These are phyloP conservation scores for Dioscorea zingiberensis DNA, from an alignment of 106 monocot species.

Conservation along the genomic window DNA sequence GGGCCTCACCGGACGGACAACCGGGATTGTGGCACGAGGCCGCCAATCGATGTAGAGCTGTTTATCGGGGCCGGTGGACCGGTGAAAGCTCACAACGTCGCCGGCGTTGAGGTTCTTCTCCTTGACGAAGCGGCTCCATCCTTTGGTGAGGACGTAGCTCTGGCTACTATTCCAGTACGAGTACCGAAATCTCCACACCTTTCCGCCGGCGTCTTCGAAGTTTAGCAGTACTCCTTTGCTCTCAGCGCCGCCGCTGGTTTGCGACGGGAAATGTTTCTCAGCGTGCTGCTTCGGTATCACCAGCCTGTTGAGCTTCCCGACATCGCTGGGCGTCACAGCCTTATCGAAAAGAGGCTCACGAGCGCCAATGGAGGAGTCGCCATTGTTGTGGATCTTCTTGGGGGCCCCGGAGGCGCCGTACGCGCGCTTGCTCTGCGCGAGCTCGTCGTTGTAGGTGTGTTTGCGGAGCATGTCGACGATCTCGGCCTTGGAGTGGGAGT, in stretches of 20 bases:
- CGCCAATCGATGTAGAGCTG: constrained; percentile 40
- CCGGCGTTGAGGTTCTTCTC: constrained; percentile 67
- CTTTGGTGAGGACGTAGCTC: constrained; percentile 92
- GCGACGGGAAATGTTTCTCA: constrained; percentile 67
- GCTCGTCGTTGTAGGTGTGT: constrained; percentile 84
- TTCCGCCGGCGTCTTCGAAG: constrained; percentile 64
- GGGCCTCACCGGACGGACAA: not conserved
- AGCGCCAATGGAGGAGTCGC: not conserved
- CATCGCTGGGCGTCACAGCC: constrained; percentile 75
- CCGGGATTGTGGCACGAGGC: not conserved
- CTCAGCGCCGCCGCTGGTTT: constrained; percentile 6
- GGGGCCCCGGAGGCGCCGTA: not conserved
- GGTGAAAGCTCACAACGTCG: constrained; percentile 33
- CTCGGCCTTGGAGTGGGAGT: constrained; percentile 67
- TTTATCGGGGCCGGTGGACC: constrained; percentile 22
- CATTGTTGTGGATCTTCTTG: constrained; percentile 6
- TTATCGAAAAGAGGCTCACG: constrained; percentile 66
- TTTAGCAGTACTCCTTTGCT: constrained; percentile 38
- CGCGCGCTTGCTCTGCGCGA: constrained; percentile 35
- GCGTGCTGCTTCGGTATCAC: constrained; percentile 95
- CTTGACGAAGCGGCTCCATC: constrained; percentile 92
- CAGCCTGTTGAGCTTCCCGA: constrained; percentile 76
- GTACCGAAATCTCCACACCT: constrained; percentile 80
- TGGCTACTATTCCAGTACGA: constrained; percentile 97
- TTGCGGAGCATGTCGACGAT: constrained; percentile 89